Evolutionary conservation across 805 yeast species (phyloP).

Genomic region (Candida bentonensis): DNA sequence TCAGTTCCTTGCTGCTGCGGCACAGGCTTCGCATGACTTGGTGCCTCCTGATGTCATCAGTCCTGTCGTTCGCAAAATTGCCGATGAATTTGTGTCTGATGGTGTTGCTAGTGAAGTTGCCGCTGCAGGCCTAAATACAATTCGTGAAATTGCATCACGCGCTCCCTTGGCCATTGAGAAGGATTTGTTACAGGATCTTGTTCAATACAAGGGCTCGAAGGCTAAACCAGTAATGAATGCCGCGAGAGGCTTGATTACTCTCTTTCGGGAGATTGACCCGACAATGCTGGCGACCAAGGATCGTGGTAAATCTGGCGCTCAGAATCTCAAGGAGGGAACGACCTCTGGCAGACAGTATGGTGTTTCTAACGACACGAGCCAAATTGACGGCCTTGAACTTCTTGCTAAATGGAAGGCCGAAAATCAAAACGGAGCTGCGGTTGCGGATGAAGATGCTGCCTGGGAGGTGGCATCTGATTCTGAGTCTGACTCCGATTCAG

Average conservation of each 20-base stretch:
- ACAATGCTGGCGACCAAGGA: constrained; percentile 85
- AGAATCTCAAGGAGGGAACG: constrained; percentile 56
- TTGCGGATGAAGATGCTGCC: constrained; percentile 49
- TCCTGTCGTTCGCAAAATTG: constrained; percentile 76
- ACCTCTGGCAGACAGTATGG: constrained; percentile 26
- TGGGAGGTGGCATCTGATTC: constrained; percentile 38
- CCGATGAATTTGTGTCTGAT: constrained; percentile 94
- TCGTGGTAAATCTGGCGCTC: constrained; percentile 83
- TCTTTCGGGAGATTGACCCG: constrained; percentile 92
- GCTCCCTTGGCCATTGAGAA: constrained; percentile 91
- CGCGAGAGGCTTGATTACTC: constrained; percentile 70
- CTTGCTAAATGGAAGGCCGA: constrained; percentile 72
- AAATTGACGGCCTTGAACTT: constrained; percentile 84
- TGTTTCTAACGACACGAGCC: constrained; percentile 45
- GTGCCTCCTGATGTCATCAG: constrained; percentile 90
- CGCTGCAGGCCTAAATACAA: constrained; percentile 93
- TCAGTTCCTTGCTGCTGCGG: constrained; percentile 90
- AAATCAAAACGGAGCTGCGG: constrained; percentile 41
- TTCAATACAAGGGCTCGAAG: constrained; percentile 84
- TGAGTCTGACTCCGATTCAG: constrained; percentile 24
- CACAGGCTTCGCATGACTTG: constrained; percentile 91
- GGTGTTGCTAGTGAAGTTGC: constrained; percentile 98
- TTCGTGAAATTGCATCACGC: constrained; percentile 82
- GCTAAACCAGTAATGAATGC: constrained; percentile 91
- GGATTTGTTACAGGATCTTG: constrained; percentile 73